Conservation (phyloP, 805 yeast genomes). For the Starmera quercuum region DNA sequence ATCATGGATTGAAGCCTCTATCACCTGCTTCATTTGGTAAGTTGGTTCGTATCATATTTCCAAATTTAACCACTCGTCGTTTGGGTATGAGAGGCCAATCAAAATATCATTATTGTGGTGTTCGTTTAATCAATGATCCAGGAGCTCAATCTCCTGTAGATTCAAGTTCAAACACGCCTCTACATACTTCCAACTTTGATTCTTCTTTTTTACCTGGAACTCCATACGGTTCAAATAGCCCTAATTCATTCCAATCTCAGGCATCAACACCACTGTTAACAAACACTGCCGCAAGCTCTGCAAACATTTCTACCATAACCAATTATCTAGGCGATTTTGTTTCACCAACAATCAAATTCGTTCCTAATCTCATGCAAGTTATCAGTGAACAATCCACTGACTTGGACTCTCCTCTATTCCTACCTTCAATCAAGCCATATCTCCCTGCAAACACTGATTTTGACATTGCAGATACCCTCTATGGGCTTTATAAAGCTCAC, state of each 20-base stretch:
- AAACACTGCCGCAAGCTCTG: not conserved
- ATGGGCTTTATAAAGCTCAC: slow-evolving; percentile 54
- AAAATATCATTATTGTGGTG: slow-evolving; percentile 77
- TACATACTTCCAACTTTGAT: slow-evolving; percentile 15
- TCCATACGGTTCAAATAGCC: slow-evolving; percentile 19
- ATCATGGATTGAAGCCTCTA: slow-evolving; percentile 46
- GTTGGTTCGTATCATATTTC: slow-evolving; percentile 54
- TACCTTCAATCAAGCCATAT: slow-evolving; percentile 28
- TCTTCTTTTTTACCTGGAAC: slow-evolving; percentile 20
- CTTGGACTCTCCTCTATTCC: slow-evolving; percentile 22
- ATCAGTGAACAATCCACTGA: slow-evolving; percentile 13
- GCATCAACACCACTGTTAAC: slow-evolving; percentile 16
- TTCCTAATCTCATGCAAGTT: slow-evolving; percentile 11
- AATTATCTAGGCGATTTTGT: not conserved
- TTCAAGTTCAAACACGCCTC: slow-evolving; percentile 18
- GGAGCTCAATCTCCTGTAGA: slow-evolving; percentile 15
- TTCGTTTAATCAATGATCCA: slow-evolving; percentile 36
- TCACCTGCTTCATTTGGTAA: slow-evolving; percentile 77
- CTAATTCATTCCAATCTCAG: slow-evolving; percentile 17
- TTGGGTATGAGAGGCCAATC: slow-evolving; percentile 75
- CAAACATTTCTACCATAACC: not conserved
- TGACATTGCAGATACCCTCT: slow-evolving; percentile 56
- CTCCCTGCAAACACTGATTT: slow-evolving; percentile 38
- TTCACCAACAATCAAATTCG: slow-evolving; percentile 11
- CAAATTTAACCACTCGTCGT: slow-evolving; percentile 61